A percentile compares a stretch with the other conserved stretches of the same genome.
phyloP scores from a whole-genome alignment of 1,139 yeast species.

The Candida frijolesensis region DNA sequence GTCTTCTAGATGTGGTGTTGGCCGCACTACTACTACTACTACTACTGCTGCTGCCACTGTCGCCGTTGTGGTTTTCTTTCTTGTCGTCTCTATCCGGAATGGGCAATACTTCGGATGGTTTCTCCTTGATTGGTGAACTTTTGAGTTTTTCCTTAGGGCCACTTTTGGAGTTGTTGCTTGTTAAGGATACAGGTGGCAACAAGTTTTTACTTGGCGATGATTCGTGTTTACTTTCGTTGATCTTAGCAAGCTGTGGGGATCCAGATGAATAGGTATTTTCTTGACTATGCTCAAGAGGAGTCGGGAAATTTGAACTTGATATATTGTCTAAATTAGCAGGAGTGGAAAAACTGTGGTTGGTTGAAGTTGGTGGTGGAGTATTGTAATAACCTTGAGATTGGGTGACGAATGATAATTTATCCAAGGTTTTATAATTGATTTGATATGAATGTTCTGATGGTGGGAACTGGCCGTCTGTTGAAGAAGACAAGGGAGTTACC shows the following conservation, averaged over 20 bases:
- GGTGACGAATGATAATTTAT: constrained; percentile 29
- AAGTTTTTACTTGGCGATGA: constrained; percentile 22
- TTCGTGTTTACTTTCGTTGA: constrained; percentile 4
- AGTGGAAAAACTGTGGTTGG: constrained; percentile 9
- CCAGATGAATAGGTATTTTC: constrained; percentile 3
- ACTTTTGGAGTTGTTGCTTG: neutral
- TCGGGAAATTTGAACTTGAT: constrained; percentile 3
- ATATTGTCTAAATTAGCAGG: constrained; percentile 9
- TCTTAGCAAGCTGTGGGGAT: constrained; percentile 1
- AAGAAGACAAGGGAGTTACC: constrained; percentile 25
- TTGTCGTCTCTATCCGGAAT: neutral
- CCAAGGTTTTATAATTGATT: constrained; percentile 39
- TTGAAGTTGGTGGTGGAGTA: constrained; percentile 23
- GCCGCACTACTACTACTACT: neutral
- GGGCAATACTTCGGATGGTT: neutral
- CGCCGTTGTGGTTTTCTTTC: neutral
- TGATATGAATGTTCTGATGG: constrained; percentile 23
- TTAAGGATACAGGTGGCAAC: constrained; percentile 34
- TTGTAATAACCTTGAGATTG: constrained; percentile 17
- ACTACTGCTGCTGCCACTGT: neutral
- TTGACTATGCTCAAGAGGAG: constrained; percentile 9
- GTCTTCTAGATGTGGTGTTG: constrained; percentile 1
- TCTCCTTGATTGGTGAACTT: neutral
- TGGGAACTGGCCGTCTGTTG: constrained; percentile 18
- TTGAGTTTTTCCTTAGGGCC: neutral